Base-by-base conservation (phyloP, 2,329 filamentous ascomycete genomes). In the Hymenoscyphus fraxineus region DNA sequence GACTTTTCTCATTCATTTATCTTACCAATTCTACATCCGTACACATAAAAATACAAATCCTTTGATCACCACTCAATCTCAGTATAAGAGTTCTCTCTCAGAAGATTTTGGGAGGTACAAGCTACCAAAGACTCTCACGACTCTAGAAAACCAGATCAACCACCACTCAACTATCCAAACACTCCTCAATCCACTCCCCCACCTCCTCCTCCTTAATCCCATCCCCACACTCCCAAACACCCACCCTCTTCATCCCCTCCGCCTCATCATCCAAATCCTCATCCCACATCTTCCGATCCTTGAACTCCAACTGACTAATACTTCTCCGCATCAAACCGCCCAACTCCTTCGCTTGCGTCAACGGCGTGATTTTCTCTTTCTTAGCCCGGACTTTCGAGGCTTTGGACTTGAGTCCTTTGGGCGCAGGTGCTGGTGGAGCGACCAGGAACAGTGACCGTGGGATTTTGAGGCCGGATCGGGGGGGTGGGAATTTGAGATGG, bases 401-500 rank as follows among this genome's bases (percentile, higher is more conserved):
- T 38, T 19, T 13, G 40, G 15, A 31, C 39, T 1, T 3, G 57
- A 16, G 6, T 35, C 7, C 9, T 35, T 5, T 35, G 27, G 2
- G 27, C 4, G 1, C 35, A 59, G 12, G 2, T 57, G 39, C 9
- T 63, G 40, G 57, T 64, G 32, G 22, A 61, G 56, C 22, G 27
- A 62, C 61, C 3, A 73, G 61, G 59, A 74, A 70, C 19, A 73
- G 56, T 0, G 69, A 60, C 7, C 61, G 56, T 2, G 73, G 73
- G 19, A 75, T 73, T 35, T 64, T 62, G 0, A 75, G 58, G 1
- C 65, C 63, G 1, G 66, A 68, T 9, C 68, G 55, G 1, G 32
- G 40, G 7, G 71, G 67, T 51, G 72, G 73, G 64, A 73, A 75
- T 57, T 67, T 69, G 0, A 74, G 60, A 31, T 68, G 64, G 16